Percentiles rank a stretch among this genome's conserved stretches.
Evolutionary conservation across 2,329 filamentous ascomycete genomes (phyloP).

Genomic region (Sporothrix phasma): DNA sequence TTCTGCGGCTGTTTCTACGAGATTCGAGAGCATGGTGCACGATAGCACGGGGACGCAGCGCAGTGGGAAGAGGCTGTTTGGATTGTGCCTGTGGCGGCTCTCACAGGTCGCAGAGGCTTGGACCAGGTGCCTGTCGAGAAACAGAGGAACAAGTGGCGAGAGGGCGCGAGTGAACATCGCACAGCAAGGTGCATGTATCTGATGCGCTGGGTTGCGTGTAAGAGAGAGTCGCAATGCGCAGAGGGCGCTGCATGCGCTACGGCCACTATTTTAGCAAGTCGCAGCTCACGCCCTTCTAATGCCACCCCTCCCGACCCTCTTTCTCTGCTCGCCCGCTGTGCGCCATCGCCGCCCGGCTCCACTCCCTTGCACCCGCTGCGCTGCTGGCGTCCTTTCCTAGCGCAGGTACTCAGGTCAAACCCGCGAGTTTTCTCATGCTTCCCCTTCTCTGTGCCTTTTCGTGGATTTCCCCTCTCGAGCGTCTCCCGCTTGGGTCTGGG

Average conservation of each 20-base stretch:
- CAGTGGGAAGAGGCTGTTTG: neutral
- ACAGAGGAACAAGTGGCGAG: too few relatives aligned
- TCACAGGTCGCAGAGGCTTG: neutral
- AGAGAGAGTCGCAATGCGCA: neutral
- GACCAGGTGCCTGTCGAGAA: neutral
- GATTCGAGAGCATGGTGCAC: neutral
- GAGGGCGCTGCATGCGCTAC: neutral
- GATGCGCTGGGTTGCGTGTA: neutral
- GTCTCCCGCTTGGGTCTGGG: neutral
- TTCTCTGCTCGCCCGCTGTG: neutral
- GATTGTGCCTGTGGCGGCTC: neutral
- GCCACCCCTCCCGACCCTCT: neutral
- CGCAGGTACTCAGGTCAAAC: conserved; percentile 13
- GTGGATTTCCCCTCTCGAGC: neutral
- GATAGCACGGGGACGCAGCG: neutral
- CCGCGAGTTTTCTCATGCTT: neutral
- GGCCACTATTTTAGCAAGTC: too few relatives aligned
- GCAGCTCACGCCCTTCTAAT: neutral
- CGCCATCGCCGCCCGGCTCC: neutral
- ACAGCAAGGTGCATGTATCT: neutral
- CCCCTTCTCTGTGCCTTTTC: neutral
- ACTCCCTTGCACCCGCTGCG: conserved; percentile 7
- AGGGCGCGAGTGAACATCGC: neutral
- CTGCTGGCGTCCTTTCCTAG: conserved; percentile 11
- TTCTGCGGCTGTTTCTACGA: too few relatives aligned